These are phyloP conservation scores for Penicillium concentricum DNA, from an alignment of 2,329 filamentous ascomycete genomes.

Conservation along the genomic window DNA sequence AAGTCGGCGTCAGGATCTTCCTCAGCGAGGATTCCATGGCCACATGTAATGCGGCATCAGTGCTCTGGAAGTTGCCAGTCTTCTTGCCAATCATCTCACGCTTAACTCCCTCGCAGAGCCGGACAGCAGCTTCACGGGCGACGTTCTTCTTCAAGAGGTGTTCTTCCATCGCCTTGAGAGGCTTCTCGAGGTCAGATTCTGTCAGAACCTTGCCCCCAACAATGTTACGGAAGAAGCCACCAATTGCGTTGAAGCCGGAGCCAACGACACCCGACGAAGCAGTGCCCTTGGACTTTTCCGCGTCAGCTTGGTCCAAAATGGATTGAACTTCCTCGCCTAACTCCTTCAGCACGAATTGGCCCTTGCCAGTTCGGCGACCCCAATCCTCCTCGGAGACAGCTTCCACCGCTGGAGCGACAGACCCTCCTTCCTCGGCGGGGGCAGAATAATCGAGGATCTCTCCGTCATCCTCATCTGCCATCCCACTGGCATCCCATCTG, in stretches of 20 bases:
- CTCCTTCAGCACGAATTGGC: constrained; percentile 91
- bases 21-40: constrained; percentile 90
- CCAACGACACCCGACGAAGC: constrained; percentile 67
- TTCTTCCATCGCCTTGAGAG: constrained; percentile 93
- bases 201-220: constrained; percentile 92
- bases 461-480: constrained; percentile 79
- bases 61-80: constrained; percentile 86
- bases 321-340: constrained; percentile 89
- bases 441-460: constrained; percentile 88
- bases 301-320: constrained; percentile 79
- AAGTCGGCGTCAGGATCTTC: constrained; percentile 94
- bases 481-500: constrained; percentile 87
- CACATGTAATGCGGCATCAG: constrained; percentile 76
- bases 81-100: constrained; percentile 86
- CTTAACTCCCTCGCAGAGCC: constrained; percentile 87
- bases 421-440: constrained; percentile 56
- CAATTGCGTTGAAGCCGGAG: constrained; percentile 76
- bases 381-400: constrained; percentile 75
- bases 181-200: constrained; percentile 83
- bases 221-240: constrained; percentile 88
- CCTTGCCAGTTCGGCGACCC: constrained; percentile 81
- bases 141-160: constrained; percentile 95
- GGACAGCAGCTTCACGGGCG: constrained; percentile 86
- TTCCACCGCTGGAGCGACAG: constrained; percentile 61
- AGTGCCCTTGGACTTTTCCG: constrained; percentile 53